Percentiles rank a stretch among this genome's conserved stretches.
These are phyloP conservation scores for Pezizomycotina sp. DNA, from an alignment of 2,329 filamentous ascomycete genomes.

Conservation along the genomic window DNA sequence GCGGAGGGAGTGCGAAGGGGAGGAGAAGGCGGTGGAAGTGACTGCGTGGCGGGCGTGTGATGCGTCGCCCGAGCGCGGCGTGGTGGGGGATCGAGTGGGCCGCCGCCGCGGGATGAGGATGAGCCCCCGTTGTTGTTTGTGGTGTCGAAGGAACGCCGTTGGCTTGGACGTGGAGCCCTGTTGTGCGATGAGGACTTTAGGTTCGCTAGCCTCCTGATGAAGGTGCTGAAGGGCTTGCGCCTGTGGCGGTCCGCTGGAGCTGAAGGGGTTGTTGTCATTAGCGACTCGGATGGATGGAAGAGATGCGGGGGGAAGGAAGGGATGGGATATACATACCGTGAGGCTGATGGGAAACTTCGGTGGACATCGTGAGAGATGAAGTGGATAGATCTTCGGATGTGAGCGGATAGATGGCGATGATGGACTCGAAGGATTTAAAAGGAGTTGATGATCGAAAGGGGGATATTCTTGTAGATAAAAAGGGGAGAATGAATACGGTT, in stretches of 20 bases:
- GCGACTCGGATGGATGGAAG: too few species aligned
- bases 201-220: conserved; percentile 85
- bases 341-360: too few species aligned
- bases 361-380: too few species aligned
- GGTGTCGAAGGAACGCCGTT: conserved; percentile 29
- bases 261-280: too few species aligned
- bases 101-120: conserved; percentile 35
- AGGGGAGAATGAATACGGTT: too few species aligned
- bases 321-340: too few species aligned
- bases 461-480: too few species aligned
- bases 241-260: conserved; percentile 43
- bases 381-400: too few species aligned
- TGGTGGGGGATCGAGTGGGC: conserved; percentile 37
- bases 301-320: too few species aligned
- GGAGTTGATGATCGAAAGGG: too few species aligned
- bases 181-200: conserved; percentile 59
- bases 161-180: conserved; percentile 29
- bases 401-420: too few species aligned
- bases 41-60: conserved; percentile 39
- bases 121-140: conserved; percentile 37
- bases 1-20: conserved; percentile 61
- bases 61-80: conserved; percentile 43
- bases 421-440: too few species aligned
- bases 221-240: conserved; percentile 64
- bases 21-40: conserved; percentile 50